Evolutionary conservation across 2,329 filamentous ascomycete species (phyloP).

Genomic region (Aspergillus vadensis): DNA sequence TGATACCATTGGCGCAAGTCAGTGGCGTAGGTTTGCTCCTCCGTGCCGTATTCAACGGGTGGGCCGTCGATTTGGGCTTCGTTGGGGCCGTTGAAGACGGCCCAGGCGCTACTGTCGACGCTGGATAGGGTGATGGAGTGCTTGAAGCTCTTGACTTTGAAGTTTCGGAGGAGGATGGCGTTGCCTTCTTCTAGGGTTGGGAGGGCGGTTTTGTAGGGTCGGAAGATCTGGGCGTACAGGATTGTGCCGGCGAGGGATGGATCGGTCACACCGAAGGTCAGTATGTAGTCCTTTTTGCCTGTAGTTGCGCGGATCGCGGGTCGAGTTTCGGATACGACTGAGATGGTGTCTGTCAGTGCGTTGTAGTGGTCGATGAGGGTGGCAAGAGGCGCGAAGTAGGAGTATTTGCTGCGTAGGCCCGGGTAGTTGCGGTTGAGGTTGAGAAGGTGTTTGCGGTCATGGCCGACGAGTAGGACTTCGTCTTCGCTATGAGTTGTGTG

Average conservation of each 20-base stretch:
- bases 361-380: slow-evolving; percentile 47
- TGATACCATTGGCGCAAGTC: slow-evolving; percentile 46
- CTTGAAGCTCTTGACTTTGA: slow-evolving; percentile 47
- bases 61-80: slow-evolving; percentile 38
- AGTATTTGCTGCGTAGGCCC: slow-evolving; percentile 44
- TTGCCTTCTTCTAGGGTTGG: slow-evolving; percentile 44
- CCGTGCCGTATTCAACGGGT: slow-evolving; percentile 42
- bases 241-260: slow-evolving; percentile 44
- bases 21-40: slow-evolving; percentile 41
- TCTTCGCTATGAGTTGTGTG: slow-evolving; percentile 16
- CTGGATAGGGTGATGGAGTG: slow-evolving; percentile 46
- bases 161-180: slow-evolving; percentile 48
- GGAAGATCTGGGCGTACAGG: slow-evolving; percentile 46
- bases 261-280: slow-evolving; percentile 48
- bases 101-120: slow-evolving; percentile 49
- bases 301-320: slow-evolving; percentile 36
- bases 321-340: slow-evolving; percentile 39
- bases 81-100: slow-evolving; percentile 41
- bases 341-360: slow-evolving; percentile 45
- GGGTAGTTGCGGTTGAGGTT: slow-evolving; percentile 31
- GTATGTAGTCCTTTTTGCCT: slow-evolving; percentile 44
- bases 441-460: slow-evolving; percentile 13
- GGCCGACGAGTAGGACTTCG: slow-evolving; percentile 4
- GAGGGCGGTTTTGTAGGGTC: slow-evolving; percentile 41
- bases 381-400: slow-evolving; percentile 48